These are phyloP conservation scores for Pythium grandisporangium DNA, from an alignment of 352 stramenopile genomes.

Conservation along the genomic window DNA sequence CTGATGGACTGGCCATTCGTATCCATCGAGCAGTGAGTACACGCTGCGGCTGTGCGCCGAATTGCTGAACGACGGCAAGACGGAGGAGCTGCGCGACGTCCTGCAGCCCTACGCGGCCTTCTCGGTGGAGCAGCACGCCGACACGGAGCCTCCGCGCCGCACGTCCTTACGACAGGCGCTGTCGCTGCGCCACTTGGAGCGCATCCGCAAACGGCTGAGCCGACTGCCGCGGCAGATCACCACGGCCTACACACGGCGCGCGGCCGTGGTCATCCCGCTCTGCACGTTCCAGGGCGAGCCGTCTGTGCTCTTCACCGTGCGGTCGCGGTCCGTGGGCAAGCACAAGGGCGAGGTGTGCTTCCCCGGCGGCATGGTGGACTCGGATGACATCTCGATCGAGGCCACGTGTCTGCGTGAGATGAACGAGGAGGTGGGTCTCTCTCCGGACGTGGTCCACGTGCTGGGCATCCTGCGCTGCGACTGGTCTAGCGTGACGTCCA, in stretches of 20 bases:
- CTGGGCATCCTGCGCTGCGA: slow-evolving; percentile 94
- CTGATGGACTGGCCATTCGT: not conserved
- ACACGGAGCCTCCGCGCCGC: slow-evolving; percentile 9
- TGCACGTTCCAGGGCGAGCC: slow-evolving; percentile 94
- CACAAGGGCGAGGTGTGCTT: slow-evolving; percentile 97
- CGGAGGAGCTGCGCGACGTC: slow-evolving; percentile 58
- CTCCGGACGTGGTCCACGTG: slow-evolving; percentile 74
- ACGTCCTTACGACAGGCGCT: slow-evolving; percentile 75
- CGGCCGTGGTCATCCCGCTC: slow-evolving; percentile 94
- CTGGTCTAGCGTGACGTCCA: slow-evolving; percentile 92
- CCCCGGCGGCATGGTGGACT: slow-evolving; percentile 93
- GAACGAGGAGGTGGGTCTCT: slow-evolving; percentile 95
- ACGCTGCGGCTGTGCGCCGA: slow-evolving; percentile 68
- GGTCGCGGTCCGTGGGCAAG: slow-evolving; percentile 84
- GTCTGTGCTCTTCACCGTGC: slow-evolving; percentile 94
- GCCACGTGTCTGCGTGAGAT: slow-evolving; percentile 96
- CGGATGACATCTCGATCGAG: slow-evolving; percentile 90
- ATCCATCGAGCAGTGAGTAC: slow-evolving; percentile 35
- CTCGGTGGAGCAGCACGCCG: slow-evolving; percentile 8
- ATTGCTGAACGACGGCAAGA: slow-evolving; percentile 61
- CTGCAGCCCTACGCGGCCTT: slow-evolving; percentile 61
- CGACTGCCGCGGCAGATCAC: slow-evolving; percentile 92
- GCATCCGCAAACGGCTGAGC: slow-evolving; percentile 92
- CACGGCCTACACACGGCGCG: slow-evolving; percentile 86
- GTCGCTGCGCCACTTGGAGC: slow-evolving; percentile 79